Base-by-base conservation (phyloP, 202 grass and related monocot species). In the Sporobolus alterniflorus region DNA sequence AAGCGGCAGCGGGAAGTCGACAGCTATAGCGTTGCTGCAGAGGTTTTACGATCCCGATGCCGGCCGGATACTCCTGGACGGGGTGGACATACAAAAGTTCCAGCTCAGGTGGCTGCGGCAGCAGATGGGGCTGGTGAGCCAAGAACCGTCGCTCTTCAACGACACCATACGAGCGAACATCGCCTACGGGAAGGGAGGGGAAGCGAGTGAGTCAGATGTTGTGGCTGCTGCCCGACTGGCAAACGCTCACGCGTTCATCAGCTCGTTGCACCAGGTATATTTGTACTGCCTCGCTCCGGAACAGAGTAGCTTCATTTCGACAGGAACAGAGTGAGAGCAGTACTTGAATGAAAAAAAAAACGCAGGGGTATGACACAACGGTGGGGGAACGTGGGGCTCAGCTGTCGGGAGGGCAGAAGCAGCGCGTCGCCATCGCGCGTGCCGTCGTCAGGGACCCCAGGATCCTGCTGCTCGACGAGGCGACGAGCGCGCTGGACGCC, bases 91-190 rank as follows among this genome's bases (percentile, higher is more conserved):
- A 40, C 75, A 83, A 43, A 97, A 88, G 33, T 83, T 97, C 9
- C 84, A 97, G 69, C 72, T 98, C n/a, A 95, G 89, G 60, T 98
- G 96, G 96, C 83, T 95, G 28, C 95, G 96, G 78, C 89, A 91
- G 51, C 90, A 98, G 69, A 98, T 93, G 92, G 96, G 96, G 0
- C 69, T 98, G 9, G 96, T 98, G 69, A 93, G 96, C 18, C 96
- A 98, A 86, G 96, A 98, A 36, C 96, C 96, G 5, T 59, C 90
- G 4, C 75, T 98, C 16, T 95, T 98, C 82, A 98, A 95, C 9
- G 89, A 95, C 18, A 92, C 92, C 0, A 98, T 98, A 34, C 75
- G 82, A 20, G 79, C 86, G 29, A 98, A 98, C 79, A 93, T 98
- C 26, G 92, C 92, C 47, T 98, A 98, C 3, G 95, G 95, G 5